These are phyloP conservation scores for Chytriomyces confervae DNA, from an alignment of 192 early-diverging fungal species.

Conservation along the genomic window DNA sequence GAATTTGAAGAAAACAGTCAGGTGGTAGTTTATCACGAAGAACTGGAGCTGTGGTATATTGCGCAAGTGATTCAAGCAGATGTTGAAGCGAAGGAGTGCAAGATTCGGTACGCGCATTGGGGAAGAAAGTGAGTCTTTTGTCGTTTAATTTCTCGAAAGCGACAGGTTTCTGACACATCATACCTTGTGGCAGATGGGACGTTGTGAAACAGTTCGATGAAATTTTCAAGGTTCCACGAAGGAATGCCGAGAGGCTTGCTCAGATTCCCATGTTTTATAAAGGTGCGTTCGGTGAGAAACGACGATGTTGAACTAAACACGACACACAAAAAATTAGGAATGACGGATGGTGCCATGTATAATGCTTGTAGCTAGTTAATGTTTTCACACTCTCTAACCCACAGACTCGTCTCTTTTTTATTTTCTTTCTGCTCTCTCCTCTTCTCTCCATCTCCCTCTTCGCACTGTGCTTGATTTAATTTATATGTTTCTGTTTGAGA, in stretches of 20 bases:
- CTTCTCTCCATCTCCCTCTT: neutral
- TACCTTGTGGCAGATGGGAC: neutral
- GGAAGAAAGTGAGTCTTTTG: constrained; percentile 9
- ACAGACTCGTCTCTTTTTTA: neutral
- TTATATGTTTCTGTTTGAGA: too few species aligned
- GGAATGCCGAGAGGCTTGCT: neutral
- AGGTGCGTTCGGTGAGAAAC: neutral
- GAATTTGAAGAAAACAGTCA: neutral
- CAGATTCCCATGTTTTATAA: neutral
- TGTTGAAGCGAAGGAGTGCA: neutral
- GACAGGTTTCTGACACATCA: too few species aligned
- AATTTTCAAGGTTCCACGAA: neutral
- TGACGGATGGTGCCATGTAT: neutral
- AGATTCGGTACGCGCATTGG: constrained; percentile 22
- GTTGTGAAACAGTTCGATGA: neutral
- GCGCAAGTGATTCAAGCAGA: constrained; percentile 12
- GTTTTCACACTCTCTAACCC: neutral
- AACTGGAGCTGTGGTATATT: constrained; percentile 10
- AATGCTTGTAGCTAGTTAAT: neutral
- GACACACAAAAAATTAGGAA: neutral
- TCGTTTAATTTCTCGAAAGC: too few species aligned
- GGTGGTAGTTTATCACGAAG: constrained; percentile 19
- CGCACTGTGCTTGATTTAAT: neutral
- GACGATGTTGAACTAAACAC: neutral
- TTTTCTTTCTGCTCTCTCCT: neutral